Evolutionary conservation across 2,329 filamentous ascomycete genomes (phyloP), one percentile per base, ranked within the genome.

Genomic region (Penicillium sp.): DNA sequence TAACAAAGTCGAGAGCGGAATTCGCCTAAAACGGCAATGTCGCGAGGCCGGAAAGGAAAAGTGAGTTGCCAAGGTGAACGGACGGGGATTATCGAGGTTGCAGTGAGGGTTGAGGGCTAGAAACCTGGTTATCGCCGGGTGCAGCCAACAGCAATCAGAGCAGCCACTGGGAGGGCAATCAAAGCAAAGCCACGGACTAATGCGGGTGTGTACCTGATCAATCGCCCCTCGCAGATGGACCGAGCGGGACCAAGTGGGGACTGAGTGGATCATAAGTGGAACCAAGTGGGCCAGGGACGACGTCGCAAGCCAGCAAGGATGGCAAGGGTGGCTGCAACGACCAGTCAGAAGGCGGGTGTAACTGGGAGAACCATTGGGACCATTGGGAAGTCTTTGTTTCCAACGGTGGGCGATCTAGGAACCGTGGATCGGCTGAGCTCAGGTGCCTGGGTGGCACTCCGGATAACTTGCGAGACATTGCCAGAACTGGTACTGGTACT

Each of bases 161-260:
- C 5, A 28, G 10, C 24, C 24, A 5, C 10, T 10, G 24, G 10
- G 5, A 5, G 24, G 24, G 5, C 16, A 19, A 37, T 8, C 14
- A 37, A 19, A 23, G 31, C 18, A 55, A 40, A 19, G 53, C 53
- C 53, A 56, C 51, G 18, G 10, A 44, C 34, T 37, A 37, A 37
- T 37, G 34, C 34, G 34, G 14, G 16, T 19, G 34, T 39, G 39
- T 43, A 28, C 39, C 39, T 43, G 39, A 43, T 18, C 21, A 16
- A 23, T 43, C 24, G 21, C 39, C 39, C 39, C 39, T 43, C 39
- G 39, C 39, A 43, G 21, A 8, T 19, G 13, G 13, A 37, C 18
- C 34, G 8, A 19, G 23, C 28, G 39, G 39, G 6, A 1, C 23
- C 39, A 13, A 9, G 23, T 43, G 39, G 39, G 16, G n/a, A 3